Evolutionary conservation across 2,329 filamentous ascomycete genomes (phyloP), one percentile per base, ranked within the genome.

Genomic region (Fusarium sp.): DNA sequence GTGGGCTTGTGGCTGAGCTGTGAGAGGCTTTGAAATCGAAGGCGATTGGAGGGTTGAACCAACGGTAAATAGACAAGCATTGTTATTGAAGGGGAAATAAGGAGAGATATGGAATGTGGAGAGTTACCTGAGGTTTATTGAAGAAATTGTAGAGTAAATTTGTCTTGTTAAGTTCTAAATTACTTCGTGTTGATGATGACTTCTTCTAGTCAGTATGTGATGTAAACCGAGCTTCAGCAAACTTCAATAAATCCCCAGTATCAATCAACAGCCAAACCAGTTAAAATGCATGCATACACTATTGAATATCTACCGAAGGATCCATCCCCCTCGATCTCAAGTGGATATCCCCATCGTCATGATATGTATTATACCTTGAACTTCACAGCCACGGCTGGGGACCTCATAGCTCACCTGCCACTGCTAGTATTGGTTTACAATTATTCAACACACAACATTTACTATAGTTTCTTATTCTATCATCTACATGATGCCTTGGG

Each of bases 1-100:
- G 36, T 49, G 51, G 65, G 42, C 61, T 69, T 42, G 69, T 71
- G 69, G 69, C 69, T 71, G 55, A 71, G 69, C 10, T 62, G 30
- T 42, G 21, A 40, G 59, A 61, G 69, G 69, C 59, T 69, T 69
- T 69, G 66, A 67, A 45, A 23, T 20, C 20, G 21, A 51, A 36
- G 48, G 28, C 9, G 26, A 28, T 28, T 32, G 28, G 14, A 6
- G 26, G 28, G 28, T 32, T 65, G 49, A 68, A 68, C 67, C 58
- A 70, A 68, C 62, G 15, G 28, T 15, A 15, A 32, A 32, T 44
- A 30, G 44, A 26, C 36, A 47, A 36, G 43, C 43, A 47, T 44
- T 40, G 34, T 8, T 21, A n/a, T 21, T 24, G 28, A 15, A 30
- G 34, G n/a, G 40, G 12, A 5, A 34, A 34, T 15, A 34, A 34